A percentile compares a stretch with the other conserved stretches of the same genome.
Evolutionary conservation across 352 stramenopile species (phyloP).

Genomic region (Pythium volutum): DNA sequence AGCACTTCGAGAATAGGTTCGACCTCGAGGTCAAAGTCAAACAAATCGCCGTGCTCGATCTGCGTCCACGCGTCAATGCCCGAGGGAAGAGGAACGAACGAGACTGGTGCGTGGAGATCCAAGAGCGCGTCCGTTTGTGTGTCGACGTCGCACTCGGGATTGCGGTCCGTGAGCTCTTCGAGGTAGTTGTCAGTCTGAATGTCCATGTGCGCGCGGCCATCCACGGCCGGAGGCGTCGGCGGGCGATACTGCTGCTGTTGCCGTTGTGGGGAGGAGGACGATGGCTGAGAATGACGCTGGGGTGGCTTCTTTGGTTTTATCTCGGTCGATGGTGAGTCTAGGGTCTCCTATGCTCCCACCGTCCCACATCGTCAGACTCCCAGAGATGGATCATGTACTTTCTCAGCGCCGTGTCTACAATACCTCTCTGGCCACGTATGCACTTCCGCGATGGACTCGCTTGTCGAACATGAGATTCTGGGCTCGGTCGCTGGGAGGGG

Average conservation of each 20-base stretch:
- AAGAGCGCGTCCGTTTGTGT: constrained; percentile 92
- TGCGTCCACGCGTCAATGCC: constrained; percentile 89
- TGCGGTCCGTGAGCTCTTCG: constrained; percentile 91
- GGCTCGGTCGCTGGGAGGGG: constrained; percentile 34
- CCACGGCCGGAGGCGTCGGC: constrained; percentile 80
- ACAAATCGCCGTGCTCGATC: constrained; percentile 92
- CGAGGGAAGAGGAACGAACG: constrained; percentile 87
- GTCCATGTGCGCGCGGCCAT: constrained; percentile 89
- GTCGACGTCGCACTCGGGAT: constrained; percentile 82
- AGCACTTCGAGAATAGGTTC: constrained; percentile 94
- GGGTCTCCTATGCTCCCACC: constrained; percentile 17
- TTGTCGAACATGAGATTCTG: constrained; percentile 95
- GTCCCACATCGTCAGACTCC: background rate
- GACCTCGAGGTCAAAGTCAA: constrained; percentile 95
- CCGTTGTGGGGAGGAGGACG: constrained; percentile 25
- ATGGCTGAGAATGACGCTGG: constrained; percentile 1
- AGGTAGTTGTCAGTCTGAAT: constrained; percentile 95
- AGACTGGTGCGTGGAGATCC: constrained; percentile 77
- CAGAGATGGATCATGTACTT: background rate
- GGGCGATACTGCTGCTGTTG: constrained; percentile 42
- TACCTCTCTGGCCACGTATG: constrained; percentile 79
- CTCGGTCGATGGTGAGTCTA: constrained; percentile 14
- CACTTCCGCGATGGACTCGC: constrained; percentile 92
- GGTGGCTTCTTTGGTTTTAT: constrained; percentile 16
- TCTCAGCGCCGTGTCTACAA: background rate